These are phyloP conservation scores for Yamadazyma sp. DNA, from an alignment of 805 yeast species.

Conservation along the genomic window DNA sequence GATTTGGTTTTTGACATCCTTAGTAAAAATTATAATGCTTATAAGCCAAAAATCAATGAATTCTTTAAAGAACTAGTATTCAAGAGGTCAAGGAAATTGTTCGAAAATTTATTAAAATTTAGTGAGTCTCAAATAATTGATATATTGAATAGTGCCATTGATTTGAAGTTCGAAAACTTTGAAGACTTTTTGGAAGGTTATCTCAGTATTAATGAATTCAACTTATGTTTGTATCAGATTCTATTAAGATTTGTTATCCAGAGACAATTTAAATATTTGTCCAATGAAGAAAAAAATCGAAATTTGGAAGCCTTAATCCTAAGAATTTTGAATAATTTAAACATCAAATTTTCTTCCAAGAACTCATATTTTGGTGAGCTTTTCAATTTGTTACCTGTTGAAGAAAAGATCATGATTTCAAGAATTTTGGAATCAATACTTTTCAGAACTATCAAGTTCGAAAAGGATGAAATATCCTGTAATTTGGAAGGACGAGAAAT, in stretches of 20 bases:
- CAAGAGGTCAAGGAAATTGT: conserved; percentile 19
- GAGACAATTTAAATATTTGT: conserved; percentile 12
- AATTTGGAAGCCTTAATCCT: conserved; percentile 14
- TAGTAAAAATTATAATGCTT: not conserved
- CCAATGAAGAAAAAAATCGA: conserved; percentile 9
- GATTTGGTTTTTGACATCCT: conserved; percentile 8
- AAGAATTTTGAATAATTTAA: conserved; percentile 17
- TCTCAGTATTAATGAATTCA: conserved; percentile 27
- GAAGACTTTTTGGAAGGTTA: conserved; percentile 10
- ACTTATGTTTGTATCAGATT: conserved; percentile 31
- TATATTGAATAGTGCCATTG: conserved; percentile 17
- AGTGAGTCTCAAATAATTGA: conserved; percentile 15
- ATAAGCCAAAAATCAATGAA: no score
- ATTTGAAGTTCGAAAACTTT: conserved; percentile 1
- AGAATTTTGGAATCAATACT: conserved; percentile 26
- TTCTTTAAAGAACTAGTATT: conserved; percentile 8
- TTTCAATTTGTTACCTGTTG: conserved; percentile 30
- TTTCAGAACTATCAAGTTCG: conserved; percentile 11
- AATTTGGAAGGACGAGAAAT: not conserved
- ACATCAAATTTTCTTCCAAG: conserved; percentile 23
- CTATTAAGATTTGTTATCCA: conserved; percentile 20
- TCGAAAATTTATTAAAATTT: conserved; percentile 20
- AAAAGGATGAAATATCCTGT: not conserved
- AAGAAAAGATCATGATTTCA: conserved; percentile 23
- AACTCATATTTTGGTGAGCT: conserved; percentile 41